phyloP scores from a whole-genome alignment of 768 basidiomycete species.

The Favolaschia claudopus region DNA sequence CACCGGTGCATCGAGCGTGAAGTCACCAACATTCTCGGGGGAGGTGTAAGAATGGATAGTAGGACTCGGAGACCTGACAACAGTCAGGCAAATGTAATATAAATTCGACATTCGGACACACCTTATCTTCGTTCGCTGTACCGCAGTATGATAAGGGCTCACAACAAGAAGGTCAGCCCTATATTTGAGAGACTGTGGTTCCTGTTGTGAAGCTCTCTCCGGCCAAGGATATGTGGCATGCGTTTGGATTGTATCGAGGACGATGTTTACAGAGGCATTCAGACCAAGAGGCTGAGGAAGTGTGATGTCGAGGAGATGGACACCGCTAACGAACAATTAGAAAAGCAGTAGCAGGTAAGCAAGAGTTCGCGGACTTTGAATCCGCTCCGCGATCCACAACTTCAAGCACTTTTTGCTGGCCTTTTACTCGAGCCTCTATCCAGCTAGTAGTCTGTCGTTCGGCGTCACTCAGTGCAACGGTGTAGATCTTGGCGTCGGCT shows the following conservation, averaged over 20 bases:
- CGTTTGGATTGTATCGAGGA: conserved; percentile 80
- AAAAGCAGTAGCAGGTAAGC: conserved; percentile 5
- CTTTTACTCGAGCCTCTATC: conserved; percentile 85
- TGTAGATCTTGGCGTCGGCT: conserved; percentile 67
- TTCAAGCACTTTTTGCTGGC: conserved; percentile 59
- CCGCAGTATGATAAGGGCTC: conserved; percentile 81
- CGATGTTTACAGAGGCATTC: conserved; percentile 74
- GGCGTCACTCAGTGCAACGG: conserved; percentile 66
- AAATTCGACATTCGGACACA: too few relatives aligned
- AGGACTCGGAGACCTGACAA: conserved; percentile 70
- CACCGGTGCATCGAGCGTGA: conserved; percentile 65
- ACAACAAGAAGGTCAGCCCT: conserved; percentile 79
- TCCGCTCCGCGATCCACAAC: conserved; percentile 58
- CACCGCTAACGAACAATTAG: conserved; percentile 41
- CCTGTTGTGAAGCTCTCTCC: conserved; percentile 71
- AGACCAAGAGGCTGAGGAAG: conserved; percentile 66
- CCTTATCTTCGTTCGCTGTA: conserved; percentile 90
- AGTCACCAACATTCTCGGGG: conserved; percentile 65
- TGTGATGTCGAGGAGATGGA: conserved; percentile 64
- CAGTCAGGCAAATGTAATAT: not conserved
- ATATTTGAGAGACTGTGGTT: conserved; percentile 84
- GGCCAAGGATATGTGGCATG: conserved; percentile 85
- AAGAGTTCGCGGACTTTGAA: conserved; percentile 53
- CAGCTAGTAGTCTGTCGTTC: conserved; percentile 77
- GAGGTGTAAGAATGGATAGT: conserved; percentile 76